Evolutionary conservation across 305 asterid species (phyloP).

Genomic region (Plantago coronopus): DNA sequence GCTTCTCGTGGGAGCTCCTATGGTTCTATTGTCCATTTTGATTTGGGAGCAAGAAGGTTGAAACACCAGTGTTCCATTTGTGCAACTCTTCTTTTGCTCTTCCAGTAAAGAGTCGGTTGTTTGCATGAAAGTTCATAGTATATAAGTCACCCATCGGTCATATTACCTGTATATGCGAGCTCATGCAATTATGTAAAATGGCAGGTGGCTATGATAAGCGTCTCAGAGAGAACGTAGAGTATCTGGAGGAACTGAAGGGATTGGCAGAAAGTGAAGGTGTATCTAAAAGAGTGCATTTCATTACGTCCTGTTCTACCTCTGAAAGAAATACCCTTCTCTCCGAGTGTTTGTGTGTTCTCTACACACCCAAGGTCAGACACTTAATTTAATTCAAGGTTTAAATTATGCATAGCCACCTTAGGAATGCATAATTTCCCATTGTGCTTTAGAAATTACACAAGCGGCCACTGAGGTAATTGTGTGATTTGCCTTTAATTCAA

Average conservation of each 20-base stretch:
- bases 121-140: background rate
- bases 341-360: conserved; percentile 71
- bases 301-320: conserved; percentile 82
- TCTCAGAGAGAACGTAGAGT: conserved; percentile 81
- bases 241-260: conserved; percentile 65
- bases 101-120: background rate
- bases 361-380: conserved; percentile 74
- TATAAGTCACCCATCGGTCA: background rate
- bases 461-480: no score
- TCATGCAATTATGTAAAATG: conserved; percentile 1
- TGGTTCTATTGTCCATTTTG: background rate
- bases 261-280: conserved; percentile 72
- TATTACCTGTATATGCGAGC: background rate
- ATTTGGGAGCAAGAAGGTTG: background rate
- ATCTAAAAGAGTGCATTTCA: conserved; percentile 51
- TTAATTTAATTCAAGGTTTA: background rate
- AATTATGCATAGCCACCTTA: background rate
- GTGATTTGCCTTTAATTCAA: no score
- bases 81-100: background rate
- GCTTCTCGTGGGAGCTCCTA: no score
- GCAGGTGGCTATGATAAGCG: conserved; percentile 89
- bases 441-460: no score
- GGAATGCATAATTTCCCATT: background rate
- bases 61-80: background rate
- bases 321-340: conserved; percentile 78